Evolutionary conservation across 352 stramenopile genomes (phyloP), one percentile per base, ranked within the genome.

Genomic region (Phytophthora kernoviae): DNA sequence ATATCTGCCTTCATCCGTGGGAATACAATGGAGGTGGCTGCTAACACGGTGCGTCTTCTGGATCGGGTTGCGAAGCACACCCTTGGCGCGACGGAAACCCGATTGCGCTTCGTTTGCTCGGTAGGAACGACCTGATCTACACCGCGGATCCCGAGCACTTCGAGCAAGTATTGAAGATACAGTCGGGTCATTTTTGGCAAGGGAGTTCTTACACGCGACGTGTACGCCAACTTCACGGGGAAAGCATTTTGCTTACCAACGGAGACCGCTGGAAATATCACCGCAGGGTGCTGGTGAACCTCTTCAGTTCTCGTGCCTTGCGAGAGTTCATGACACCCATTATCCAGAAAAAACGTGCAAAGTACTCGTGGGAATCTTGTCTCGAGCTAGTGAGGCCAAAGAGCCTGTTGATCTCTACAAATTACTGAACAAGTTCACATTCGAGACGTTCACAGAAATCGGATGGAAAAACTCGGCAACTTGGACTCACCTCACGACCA

Each of bases 151-250:
- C 58, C 10, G 54, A 60, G 9, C 47, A 66, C 22, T 76, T 79
- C 33, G 71, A 86, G 37, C 59, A 81, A 20, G 61, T 86, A 17
- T 47, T 80, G 30, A 79, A 78, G 57, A 58, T 32, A 6, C 71
- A 88, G 34, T 90, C 90, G 27, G 65, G 82, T 26, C n/a, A 78
- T 65, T 39, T 93, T 91, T 47, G 64, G 71, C 34, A 93, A 93
- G 53, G 83, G 83, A n/a, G 21, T 54, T 3, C 46, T 44, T 32
- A 65, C 84, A 20, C 49, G 60, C 36, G 30, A 53, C 9, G 55
- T 76, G n/a, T 68, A 87, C 17, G 21, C 53, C 4, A 65, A 86
- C 37, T 58, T 90, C 10, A 67, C 92, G 41, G 81, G 82, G 54
- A 83, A 14, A 68, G 79, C 42, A 90, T 94, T 45, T 75, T 91